Conservation (phyloP, 2,329 filamentous ascomycete species). For the Xylariales sp. region DNA sequence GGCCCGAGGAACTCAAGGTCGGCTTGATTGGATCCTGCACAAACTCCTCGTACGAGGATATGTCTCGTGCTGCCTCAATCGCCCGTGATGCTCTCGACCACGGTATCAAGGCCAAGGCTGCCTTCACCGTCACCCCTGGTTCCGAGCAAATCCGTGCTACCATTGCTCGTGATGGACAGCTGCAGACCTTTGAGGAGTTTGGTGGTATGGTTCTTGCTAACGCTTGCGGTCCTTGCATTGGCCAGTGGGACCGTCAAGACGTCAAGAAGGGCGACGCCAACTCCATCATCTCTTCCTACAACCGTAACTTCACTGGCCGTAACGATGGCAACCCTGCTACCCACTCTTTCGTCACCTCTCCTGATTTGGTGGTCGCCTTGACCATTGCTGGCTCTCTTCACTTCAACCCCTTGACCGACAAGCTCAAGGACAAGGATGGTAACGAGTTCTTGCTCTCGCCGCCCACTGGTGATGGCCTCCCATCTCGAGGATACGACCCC, state of each 20-base stretch:
- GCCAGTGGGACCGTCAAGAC: conserved; percentile 91
- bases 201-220: conserved; percentile 93
- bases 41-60: conserved; percentile 82
- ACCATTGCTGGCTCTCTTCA: conserved; percentile 76
- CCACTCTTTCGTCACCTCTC: conserved; percentile 88
- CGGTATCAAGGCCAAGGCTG: conserved; percentile 86
- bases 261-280: conserved; percentile 94
- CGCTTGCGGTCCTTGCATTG: conserved; percentile 88
- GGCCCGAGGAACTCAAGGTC: conserved; percentile 95
- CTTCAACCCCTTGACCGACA: conserved; percentile 95
- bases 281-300: conserved; percentile 98
- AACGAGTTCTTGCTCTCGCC: conserved; percentile 88
- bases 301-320: conserved; percentile 98
- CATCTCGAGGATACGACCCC: conserved; percentile 77
- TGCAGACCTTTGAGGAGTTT: conserved; percentile 93
- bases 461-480: conserved; percentile 78
- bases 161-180: conserved; percentile 83
- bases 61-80: conserved; percentile 89
- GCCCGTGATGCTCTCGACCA: conserved; percentile 86
- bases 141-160: conserved; percentile 96
- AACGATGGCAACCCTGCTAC: conserved; percentile 95
- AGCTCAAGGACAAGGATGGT: conserved; percentile 88
- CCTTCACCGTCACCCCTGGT: conserved; percentile 93
- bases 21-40: conserved; percentile 98
- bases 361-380: conserved; percentile 83